Base-by-base conservation (phyloP, 2,329 filamentous ascomycete genomes). In the Trichoderma aggressivum region DNA sequence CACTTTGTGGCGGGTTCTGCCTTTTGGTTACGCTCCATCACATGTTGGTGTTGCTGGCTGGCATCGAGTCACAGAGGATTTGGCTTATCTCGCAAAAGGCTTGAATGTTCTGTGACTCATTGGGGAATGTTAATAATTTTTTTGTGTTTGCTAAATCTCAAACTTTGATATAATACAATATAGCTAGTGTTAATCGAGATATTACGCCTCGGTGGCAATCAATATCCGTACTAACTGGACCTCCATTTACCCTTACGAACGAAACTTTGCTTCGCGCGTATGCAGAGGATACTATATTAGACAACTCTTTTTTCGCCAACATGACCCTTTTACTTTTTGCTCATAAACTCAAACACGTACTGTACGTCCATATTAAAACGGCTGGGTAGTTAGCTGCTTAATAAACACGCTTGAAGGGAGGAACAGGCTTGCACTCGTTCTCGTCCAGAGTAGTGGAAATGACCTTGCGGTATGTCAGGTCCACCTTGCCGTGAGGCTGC, bases 371-470 rank as follows among this genome's bases (percentile, higher is more conserved):
- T 28, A 56, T 59, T 36, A 56, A 67, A 67, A 50, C 64, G 55
- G 36, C 65, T 39, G 47, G 55, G 55, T 26, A 34, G 36, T 36
- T 56, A 43, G 67, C 67, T 62, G 61, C 72, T 84, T 94, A 95
- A 85, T 95, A 94, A 79, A 92, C 91, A 86, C 92, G 89, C 90
- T 98, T 97, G 89, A 98, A 98, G 59, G 96, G 96, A 77, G 95
- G 94, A 72, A 99, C 94, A 75, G 93, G 86, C 88, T 96, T 94
- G 90, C 96, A 98, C 88, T 99, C 96, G 78, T 88, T 90, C 89
- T 97, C 94, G 79, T 98, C 96, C 76, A 99, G 86, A 30, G 96
- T 98, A 74, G 88, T 90, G 76, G 87, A 87, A 74, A 92, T 91
- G 73, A 99, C 96, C 74, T 87, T 86, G 82, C 96, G 90, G 89